phyloP scores from a whole-genome alignment of 1,284 basidiomycete species.

The Fomitopsis schrenkii region DNA sequence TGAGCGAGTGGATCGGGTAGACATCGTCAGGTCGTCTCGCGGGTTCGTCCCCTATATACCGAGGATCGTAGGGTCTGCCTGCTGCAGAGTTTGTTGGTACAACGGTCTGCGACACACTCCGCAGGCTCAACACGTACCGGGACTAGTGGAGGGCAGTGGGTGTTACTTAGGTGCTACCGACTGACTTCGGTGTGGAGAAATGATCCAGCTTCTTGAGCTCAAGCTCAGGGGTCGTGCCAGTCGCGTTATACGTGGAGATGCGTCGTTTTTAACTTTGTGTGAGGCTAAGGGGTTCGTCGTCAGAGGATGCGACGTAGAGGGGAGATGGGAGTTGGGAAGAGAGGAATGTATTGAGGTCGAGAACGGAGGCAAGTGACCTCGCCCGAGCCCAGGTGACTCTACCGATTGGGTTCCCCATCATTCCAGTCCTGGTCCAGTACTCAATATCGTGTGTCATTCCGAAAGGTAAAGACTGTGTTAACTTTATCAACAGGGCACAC shows the following conservation, averaged over 20 bases:
- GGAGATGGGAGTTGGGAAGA: not conserved
- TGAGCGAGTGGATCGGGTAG: conserved; percentile 45
- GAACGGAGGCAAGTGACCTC: conserved; percentile 2
- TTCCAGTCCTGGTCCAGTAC: not conserved
- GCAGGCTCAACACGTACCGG: too few relatives aligned
- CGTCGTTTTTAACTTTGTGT: too few relatives aligned
- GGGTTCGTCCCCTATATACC: not conserved
- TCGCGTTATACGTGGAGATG: too few relatives aligned
- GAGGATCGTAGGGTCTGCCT: not conserved
- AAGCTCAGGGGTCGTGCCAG: too few relatives aligned
- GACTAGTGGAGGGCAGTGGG: too few relatives aligned
- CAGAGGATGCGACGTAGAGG: not conserved
- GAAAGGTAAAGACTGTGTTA: too few relatives aligned
- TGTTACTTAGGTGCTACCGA: too few relatives aligned
- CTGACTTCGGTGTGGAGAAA: too few relatives aligned
- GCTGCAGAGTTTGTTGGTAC: not conserved
- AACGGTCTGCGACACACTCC: too few relatives aligned
- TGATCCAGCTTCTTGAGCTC: too few relatives aligned
- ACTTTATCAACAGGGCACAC: too few relatives aligned
- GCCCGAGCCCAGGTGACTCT: not conserved
- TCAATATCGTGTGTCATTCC: not conserved
- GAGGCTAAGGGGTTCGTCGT: not conserved
- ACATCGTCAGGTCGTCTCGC: not conserved
- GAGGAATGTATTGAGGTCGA: not conserved
- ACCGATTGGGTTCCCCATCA: not conserved